A percentile compares a stretch with the other conserved stretches of the same genome.
phyloP scores from a whole-genome alignment of 768 basidiomycete species.

The Punctularia strigosozonata region DNA sequence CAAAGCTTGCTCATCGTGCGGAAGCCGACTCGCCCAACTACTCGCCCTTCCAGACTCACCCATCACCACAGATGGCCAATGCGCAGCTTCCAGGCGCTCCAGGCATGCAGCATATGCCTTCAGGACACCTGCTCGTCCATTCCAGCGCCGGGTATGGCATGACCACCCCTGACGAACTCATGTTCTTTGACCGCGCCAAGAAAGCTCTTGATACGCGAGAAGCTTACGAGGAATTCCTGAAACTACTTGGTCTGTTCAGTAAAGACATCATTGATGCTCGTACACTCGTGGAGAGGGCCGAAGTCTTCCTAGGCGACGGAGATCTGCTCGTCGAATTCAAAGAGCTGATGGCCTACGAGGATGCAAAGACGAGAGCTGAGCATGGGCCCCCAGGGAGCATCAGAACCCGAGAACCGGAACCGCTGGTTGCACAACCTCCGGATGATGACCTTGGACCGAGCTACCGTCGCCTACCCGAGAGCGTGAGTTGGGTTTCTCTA shows the following conservation, averaged over 20 bases:
- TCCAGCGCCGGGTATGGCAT: conserved; percentile 3
- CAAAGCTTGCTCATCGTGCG: conserved; percentile 49
- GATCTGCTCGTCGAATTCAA: conserved; percentile 80
- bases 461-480: conserved; percentile 80
- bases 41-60: conserved; percentile 28
- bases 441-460: conserved; percentile 88
- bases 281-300: conserved; percentile 71
- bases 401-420: conserved; percentile 64
- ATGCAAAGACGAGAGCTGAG: conserved; percentile 43
- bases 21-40: conserved; percentile 40
- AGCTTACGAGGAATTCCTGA: conserved; percentile 88
- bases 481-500: conserved; percentile 41
- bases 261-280: conserved; percentile 85
- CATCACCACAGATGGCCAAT: conserved; percentile 20
- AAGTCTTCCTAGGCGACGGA: conserved; percentile 70
- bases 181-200: conserved; percentile 93
- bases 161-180: conserved; percentile 57
- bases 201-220: conserved; percentile 64
- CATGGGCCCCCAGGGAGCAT: conserved; percentile 71
- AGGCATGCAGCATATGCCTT: conserved; percentile 14
- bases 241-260: conserved; percentile 81
- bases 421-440: conserved; percentile 64
- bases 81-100: conserved; percentile 12
- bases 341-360: conserved; percentile 74
- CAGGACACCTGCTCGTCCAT: conserved; percentile 5